A percentile compares a stretch with the other conserved stretches of the same genome.
Conservation (phyloP, 192 early-diverging fungal species). For the Glomus cerebriforme region DNA sequence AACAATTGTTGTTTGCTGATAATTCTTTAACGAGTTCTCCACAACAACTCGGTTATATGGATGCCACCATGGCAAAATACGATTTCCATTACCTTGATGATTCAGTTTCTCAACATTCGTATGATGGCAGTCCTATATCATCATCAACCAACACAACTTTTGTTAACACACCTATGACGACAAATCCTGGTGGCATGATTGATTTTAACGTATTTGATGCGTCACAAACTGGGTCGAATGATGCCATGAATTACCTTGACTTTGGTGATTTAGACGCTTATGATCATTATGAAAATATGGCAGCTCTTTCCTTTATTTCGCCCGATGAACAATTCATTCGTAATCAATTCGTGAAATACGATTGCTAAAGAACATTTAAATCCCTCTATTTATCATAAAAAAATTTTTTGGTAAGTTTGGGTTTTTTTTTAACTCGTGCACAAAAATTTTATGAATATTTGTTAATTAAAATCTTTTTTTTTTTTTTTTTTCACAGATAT, state of each 20-base stretch:
- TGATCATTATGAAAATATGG: constrained; percentile 9
- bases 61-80: constrained; percentile 8
- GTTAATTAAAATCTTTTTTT: not conserved
- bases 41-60: not conserved
- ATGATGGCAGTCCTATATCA: constrained; percentile 6
- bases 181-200: constrained; percentile 16
- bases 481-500: not conserved
- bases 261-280: not conserved
- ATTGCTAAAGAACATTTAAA: not conserved
- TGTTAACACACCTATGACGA: not conserved
- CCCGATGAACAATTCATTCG: constrained; percentile 4
- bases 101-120: constrained; percentile 4
- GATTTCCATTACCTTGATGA: constrained; percentile 4
- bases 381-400: too few species aligned
- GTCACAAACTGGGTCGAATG: not conserved
- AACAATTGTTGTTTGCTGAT: constrained; percentile 13
- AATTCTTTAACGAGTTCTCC: not conserved
- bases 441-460: too few species aligned
- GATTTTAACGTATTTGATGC: constrained; percentile 21
- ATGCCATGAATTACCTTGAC: not conserved
- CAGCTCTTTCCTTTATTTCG: constrained; percentile 6
- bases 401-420: not conserved
- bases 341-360: constrained; percentile 15
- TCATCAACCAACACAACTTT: not conserved
- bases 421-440: not conserved